Base-by-base conservation (phyloP, 2,329 filamentous ascomycete species). In the Hypocrella siamensis region DNA sequence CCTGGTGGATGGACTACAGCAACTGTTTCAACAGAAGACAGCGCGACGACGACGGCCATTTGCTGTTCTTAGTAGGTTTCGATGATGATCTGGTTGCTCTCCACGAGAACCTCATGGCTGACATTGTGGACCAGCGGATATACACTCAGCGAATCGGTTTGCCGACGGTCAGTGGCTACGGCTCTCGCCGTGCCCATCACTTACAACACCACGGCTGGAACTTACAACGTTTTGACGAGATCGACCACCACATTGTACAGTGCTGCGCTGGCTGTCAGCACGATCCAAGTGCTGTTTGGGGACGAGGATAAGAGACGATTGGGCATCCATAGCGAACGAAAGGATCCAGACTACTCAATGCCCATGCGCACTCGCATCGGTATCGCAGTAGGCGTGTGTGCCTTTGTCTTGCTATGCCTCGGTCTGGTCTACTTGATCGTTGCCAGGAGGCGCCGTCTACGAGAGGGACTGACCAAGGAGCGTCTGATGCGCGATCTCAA, bases 51-150 rank as follows among this genome's bases (percentile, higher is more conserved):
- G 6, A 58, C 55, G 9, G 53, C 53, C 5, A 42, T 57, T 12
- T 58, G 56, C 37, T 59, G 56, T 31, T 59, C 56, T 33, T 56
- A 50, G 56, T 59, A 53, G 36, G 56, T 52, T 21, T 17, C 6
- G 17, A 14, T 12, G 6, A 5, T 17, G 11, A 10, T 22, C 5
- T n/a, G 16, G 14, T 21, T 17, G n/a, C 14, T 12, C 2, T 11
- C 24, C 11, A n/a, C 9, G 11, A 7, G n/a, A 7, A 3, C 17
- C 11, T 15, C 17, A 15, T 16, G 4, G 15, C 21, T 35, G 9
- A 24, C 33, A 15, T 31, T 7, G n/a, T 29, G 10, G 25, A 33
- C 11, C 30, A 58, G 56, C 19, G 48, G 55, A 36, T 58, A 54
- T 35, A 42, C 43, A 2, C 36, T 53, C 26, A 45, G 52, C 21